phyloP scores from a whole-genome alignment of 345 rosid species.

The Hypericum perforatum region DNA sequence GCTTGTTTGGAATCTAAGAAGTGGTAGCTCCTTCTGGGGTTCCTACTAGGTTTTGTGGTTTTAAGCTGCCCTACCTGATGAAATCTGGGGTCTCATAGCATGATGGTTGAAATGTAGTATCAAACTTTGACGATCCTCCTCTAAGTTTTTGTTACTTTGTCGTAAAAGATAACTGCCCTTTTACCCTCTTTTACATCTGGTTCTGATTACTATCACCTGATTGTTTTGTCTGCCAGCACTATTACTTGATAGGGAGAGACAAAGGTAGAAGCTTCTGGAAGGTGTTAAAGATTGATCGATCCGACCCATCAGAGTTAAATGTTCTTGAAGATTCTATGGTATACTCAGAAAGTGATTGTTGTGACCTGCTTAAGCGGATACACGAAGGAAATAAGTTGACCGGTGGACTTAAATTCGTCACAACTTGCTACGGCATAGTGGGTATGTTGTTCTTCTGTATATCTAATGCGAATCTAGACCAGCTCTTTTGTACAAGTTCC shows the following conservation, averaged over 20 bases:
- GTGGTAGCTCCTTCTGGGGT: too few species aligned
- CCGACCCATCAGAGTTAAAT: slow-evolving; percentile 54
- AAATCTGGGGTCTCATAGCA: too few species aligned
- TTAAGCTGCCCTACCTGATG: too few species aligned
- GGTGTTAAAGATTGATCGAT: slow-evolving; percentile 73
- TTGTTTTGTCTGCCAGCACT: slow-evolving; percentile 42
- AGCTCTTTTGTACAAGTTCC: neutral
- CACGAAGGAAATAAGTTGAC: slow-evolving; percentile 71
- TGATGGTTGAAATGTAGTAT: too few species aligned
- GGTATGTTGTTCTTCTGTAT: slow-evolving; percentile 36
- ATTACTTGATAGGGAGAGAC: slow-evolving; percentile 83
- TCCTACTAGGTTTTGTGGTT: too few species aligned
- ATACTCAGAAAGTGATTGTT: slow-evolving; percentile 62
- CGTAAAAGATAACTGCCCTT: too few species aligned
- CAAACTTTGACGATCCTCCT: too few species aligned
- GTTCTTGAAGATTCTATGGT: slow-evolving; percentile 51
- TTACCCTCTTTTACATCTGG: too few species aligned
- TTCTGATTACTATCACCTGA: neutral
- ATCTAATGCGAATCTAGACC: neutral
- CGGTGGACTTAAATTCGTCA: slow-evolving; percentile 80
- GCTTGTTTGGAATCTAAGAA: too few species aligned
- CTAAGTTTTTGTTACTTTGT: too few species aligned
- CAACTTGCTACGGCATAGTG: slow-evolving; percentile 74
- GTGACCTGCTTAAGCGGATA: slow-evolving; percentile 51
- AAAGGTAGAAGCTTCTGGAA: slow-evolving; percentile 56